A percentile compares a stretch with the other conserved stretches of the same genome.
phyloP scores from a whole-genome alignment of 306 rosid genomes.

The Gillenia trifoliata region DNA sequence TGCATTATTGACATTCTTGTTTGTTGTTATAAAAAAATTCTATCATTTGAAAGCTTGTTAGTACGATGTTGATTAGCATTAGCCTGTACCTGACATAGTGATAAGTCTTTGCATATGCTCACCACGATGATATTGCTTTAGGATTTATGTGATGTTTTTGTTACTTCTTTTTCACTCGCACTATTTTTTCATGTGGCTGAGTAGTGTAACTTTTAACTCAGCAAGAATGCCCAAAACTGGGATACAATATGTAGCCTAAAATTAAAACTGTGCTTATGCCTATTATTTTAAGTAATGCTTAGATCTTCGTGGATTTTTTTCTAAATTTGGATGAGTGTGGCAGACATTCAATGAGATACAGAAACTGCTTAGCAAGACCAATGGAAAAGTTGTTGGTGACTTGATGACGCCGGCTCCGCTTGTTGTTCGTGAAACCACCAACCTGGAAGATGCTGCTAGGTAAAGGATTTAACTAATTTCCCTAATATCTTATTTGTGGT shows the following conservation, averaged over 20 bases:
- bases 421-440: conserved; percentile 73
- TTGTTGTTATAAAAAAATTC: not conserved
- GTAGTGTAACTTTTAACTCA: not conserved
- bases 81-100: not conserved
- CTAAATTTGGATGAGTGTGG: conserved; percentile 39
- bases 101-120: not conserved
- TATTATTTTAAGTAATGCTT: not conserved
- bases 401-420: conserved; percentile 92
- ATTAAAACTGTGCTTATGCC: not conserved
- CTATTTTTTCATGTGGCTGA: not conserved
- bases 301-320: conserved; percentile 8
- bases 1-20: not conserved
- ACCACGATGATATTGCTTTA: not conserved
- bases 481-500: not conserved
- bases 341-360: conserved; percentile 91
- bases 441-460: conserved; percentile 86
- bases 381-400: conserved; percentile 93
- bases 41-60: not conserved
- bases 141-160: not conserved
- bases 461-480: conserved; percentile 21
- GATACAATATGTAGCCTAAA: not conserved
- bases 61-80: not conserved
- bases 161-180: not conserved
- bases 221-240: not conserved
- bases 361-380: conserved; percentile 74